Evolutionary conservation across 2,329 filamentous ascomycete species (phyloP).

Genomic region (Sordariomycetes sp.): DNA sequence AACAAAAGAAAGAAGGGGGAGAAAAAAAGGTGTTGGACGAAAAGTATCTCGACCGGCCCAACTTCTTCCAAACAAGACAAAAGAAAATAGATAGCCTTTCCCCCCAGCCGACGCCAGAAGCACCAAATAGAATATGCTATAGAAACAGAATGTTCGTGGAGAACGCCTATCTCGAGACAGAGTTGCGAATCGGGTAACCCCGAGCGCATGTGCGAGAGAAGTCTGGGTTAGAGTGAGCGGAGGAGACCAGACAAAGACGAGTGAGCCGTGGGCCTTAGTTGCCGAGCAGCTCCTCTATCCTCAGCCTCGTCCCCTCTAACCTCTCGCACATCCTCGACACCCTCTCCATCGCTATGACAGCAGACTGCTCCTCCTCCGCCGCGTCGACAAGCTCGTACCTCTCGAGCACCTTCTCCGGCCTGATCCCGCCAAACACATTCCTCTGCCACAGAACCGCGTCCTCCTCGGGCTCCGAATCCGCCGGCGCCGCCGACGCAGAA

Average conservation of each 20-base stretch:
- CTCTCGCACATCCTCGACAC: constrained; percentile 32
- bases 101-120: constrained; percentile 1
- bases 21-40: neutral
- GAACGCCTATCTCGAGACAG: constrained; percentile 6
- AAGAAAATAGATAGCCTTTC: neutral
- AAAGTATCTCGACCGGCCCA: neutral
- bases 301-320: constrained; percentile 7
- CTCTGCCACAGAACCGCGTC: constrained; percentile 24
- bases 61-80: neutral
- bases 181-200: neutral
- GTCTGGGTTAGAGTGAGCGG: neutral
- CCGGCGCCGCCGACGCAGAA: constrained; percentile 15
- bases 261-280: neutral
- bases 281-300: constrained; percentile 4
- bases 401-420: constrained; percentile 49
- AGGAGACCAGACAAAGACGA: neutral
- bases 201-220: neutral
- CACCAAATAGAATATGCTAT: constrained; percentile 1
- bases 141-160: neutral
- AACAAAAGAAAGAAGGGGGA: neutral
- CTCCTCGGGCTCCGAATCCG: constrained; percentile 22
- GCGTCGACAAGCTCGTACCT: constrained; percentile 52
- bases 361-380: constrained; percentile 30
- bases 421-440: constrained; percentile 38
- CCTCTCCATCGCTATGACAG: constrained; percentile 30